Base-by-base conservation (phyloP, 192 early-diverging fungal species). In the Thoreauomyces humboldtii region DNA sequence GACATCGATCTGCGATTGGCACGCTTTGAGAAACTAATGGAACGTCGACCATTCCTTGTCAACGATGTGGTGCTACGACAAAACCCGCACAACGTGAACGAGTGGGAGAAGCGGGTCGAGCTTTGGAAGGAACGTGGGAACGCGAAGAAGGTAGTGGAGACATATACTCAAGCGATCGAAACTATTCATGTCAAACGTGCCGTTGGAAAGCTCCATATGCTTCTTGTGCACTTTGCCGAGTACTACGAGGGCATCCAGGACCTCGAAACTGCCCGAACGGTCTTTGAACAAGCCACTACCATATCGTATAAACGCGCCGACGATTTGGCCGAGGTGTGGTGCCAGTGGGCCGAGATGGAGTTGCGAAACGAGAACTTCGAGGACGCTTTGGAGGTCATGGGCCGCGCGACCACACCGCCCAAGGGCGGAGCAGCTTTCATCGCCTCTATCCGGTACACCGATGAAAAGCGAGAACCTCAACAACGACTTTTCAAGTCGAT, bases 11-110 rank as follows among this genome's bases (percentile, higher is more conserved):
- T 99, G 65, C 76, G 86, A 19, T 66, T 99, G 29, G 77, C 87
- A 55, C 78, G 95, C 42, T 84, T 99, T 41, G 97, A 98, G 65
- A 83, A 89, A 54, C 73, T 98, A 32, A 92, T 99, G 86, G 88
- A 93, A 57, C 84, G 93, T 0, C 86, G 95, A 7, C 89, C 95
- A 11, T 90, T 97, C 70, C 71, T 99, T 34, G 92, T 94, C 22
- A 98, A 89, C 72, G 94, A 95, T 69, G 95, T 99, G 0, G 69
- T 92, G 46, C 71, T 99, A 38, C 76, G 94, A 31, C 91, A 95
- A 69, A 95, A 91, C 63, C 92, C 92, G 7, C 87, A 94, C 65
- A 92, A 89, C 57, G 93, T 95, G 22, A 63, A 83, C 44, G 91
- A 95, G 63, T 99, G 97, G 97, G 82, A 93, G 70, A 87, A 88